Evolutionary conservation across 305 asterid genomes (phyloP).

Genomic region (Fraxinus floribunda): DNA sequence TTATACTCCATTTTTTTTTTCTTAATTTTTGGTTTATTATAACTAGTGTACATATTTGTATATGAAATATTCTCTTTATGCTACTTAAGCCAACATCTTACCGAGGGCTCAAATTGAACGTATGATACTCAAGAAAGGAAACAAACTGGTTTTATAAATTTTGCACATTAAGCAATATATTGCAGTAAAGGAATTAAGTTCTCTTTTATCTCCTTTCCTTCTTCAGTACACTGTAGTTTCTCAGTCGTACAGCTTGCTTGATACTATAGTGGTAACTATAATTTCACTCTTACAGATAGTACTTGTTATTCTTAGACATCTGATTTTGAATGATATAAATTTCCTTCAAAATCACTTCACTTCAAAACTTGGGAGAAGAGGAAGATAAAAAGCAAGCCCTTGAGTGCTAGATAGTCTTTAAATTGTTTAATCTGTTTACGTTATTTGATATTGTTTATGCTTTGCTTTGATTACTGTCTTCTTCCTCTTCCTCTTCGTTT

Average conservation of each 20-base stretch:
- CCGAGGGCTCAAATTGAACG: not conserved
- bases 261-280: not conserved
- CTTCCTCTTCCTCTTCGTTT: not conserved
- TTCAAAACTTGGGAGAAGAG: not conserved
- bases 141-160: not conserved
- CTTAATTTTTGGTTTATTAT: not conserved
- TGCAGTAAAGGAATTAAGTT: not conserved
- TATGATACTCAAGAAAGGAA: not conserved
- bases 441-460: not conserved
- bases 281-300: not conserved
- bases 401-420: not conserved
- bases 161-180: too few relatives aligned
- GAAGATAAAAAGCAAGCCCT: not conserved
- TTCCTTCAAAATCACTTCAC: not conserved
- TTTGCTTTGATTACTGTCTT: not conserved
- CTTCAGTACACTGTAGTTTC: not conserved
- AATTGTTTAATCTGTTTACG: not conserved
- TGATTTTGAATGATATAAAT: not conserved
- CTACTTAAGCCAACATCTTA: not conserved
- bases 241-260: not conserved
- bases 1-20: not conserved
- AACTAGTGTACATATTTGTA: not conserved
- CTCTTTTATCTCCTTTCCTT: not conserved
- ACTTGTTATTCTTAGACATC: not conserved
- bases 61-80: not conserved